A percentile compares a stretch with the other conserved stretches of the same genome.
Conservation (phyloP, 1,284 basidiomycete species). For the Xerocomus amazonicus region DNA sequence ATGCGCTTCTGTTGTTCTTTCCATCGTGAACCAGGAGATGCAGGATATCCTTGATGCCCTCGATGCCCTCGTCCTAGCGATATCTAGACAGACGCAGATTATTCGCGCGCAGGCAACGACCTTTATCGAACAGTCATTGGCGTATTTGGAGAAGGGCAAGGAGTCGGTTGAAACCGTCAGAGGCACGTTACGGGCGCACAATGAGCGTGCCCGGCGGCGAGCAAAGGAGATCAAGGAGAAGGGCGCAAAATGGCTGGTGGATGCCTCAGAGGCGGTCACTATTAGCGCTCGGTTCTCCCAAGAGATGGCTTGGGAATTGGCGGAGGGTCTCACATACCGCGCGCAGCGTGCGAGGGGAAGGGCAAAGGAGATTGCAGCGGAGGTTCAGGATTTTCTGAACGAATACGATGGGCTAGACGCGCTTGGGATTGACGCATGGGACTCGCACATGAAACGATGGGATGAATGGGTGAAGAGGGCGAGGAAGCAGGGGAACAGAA, state of each 20-base stretch:
- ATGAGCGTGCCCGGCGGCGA: conserved; percentile 53
- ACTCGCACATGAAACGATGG: conserved; percentile 18
- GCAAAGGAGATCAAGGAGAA: conserved; percentile 53
- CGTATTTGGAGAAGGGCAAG: conserved; percentile 30
- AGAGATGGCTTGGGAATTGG: conserved; percentile 41
- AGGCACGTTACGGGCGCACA: conserved; percentile 47
- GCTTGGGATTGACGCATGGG: conserved; percentile 16
- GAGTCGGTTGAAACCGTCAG: conserved; percentile 27
- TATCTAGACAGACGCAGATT: conserved; percentile 38
- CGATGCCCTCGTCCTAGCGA: conserved; percentile 53
- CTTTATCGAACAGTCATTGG: conserved; percentile 46
- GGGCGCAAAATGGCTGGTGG: conserved; percentile 41
- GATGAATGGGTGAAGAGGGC: conserved; percentile 18
- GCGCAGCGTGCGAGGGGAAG: conserved; percentile 47
- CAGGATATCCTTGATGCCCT: conserved; percentile 59
- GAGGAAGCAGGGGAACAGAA: conserved; percentile 8
- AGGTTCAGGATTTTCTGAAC: conserved; percentile 25
- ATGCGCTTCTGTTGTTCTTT: conserved; percentile 43
- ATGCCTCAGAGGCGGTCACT: conserved; percentile 39
- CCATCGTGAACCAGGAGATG: conserved; percentile 46
- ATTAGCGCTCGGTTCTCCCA: conserved; percentile 43
- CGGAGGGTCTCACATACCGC: conserved; percentile 30
- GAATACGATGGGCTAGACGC: conserved; percentile 21
- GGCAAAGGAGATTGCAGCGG: conserved; percentile 40
- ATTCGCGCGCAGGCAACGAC: conserved; percentile 40